A percentile compares a stretch with the other conserved stretches of the same genome.
phyloP scores from a whole-genome alignment of 1,284 basidiomycete genomes.

The Paramarasmius palmivorus region DNA sequence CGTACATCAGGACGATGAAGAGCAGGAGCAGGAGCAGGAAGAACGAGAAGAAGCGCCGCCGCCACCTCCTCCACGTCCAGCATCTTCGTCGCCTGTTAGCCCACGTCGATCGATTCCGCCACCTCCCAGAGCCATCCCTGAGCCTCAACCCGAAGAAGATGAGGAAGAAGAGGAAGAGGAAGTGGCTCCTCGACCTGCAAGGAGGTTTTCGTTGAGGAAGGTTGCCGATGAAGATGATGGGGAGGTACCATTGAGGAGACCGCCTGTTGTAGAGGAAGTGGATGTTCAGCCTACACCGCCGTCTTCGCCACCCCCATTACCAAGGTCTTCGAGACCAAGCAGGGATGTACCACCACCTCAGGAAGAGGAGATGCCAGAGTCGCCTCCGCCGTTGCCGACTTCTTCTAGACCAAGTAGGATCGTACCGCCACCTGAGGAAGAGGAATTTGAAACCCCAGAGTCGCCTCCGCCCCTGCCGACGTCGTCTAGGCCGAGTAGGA shows the following conservation, averaged over 20 bases:
- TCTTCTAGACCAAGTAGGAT: not conserved
- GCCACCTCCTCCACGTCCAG: slow-evolving; percentile 12
- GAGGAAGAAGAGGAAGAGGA: slow-evolving; percentile 6
- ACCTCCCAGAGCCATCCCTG: slow-evolving; percentile 18
- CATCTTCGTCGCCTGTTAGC: too few relatives aligned
- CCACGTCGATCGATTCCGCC: slow-evolving; percentile 18
- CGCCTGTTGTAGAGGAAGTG: slow-evolving; percentile 13
- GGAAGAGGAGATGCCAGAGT: slow-evolving; percentile 1
- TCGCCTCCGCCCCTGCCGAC: not conserved
- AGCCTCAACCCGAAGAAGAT: slow-evolving; percentile 4
- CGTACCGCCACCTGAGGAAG: too few relatives aligned
- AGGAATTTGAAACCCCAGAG: too few relatives aligned
- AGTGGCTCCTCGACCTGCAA: slow-evolving; percentile 17
- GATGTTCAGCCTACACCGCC: slow-evolving; percentile 12
- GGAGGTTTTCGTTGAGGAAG: not conserved
- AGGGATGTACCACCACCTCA: not conserved
- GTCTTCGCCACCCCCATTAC: slow-evolving; percentile 5
- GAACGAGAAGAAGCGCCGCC: not conserved
- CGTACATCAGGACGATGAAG: not conserved
- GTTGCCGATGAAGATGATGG: slow-evolving; percentile 6
- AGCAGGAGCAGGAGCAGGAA: slow-evolving; percentile 8
- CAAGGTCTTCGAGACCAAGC: not conserved
- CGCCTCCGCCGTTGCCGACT: not conserved
- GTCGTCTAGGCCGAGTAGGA: not conserved
- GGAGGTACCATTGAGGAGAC: not conserved